These are phyloP conservation scores for Microbotryomycetes sp. DNA, from an alignment of 1,284 basidiomycete genomes.

Conservation along the genomic window DNA sequence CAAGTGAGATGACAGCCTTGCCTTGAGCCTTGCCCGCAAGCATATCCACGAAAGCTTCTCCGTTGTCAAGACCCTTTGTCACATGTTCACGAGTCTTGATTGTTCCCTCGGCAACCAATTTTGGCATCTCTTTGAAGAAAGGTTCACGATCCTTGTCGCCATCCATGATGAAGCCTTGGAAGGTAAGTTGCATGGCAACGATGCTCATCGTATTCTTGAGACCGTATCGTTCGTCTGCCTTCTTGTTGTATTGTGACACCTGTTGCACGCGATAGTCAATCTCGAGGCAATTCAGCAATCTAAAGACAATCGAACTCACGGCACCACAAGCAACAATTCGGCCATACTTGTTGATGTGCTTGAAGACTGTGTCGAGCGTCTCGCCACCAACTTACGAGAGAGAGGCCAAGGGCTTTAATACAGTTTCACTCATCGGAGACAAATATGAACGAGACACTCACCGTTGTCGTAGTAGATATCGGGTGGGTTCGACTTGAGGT, in stretches of 20 bases:
- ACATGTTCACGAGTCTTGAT: constrained; percentile 50
- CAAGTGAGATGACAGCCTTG: constrained; percentile 30
- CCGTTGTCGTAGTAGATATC: constrained; percentile 68
- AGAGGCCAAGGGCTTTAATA: background rate
- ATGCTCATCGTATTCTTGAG: constrained; percentile 49
- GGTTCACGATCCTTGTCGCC: constrained; percentile 36
- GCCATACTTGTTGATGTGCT: constrained; percentile 60
- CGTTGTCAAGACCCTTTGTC: constrained; percentile 34
- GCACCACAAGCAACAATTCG: constrained; percentile 66
- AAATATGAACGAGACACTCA: background rate
- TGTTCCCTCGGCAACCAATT: constrained; percentile 55
- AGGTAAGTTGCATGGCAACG: constrained; percentile 60
- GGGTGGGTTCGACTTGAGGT: constrained; percentile 54
- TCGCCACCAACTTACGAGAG: constrained; percentile 56
- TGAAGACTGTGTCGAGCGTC: constrained; percentile 48
- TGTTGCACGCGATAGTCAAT: background rate
- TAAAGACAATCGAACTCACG: too few relatives aligned
- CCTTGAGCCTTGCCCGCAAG: constrained; percentile 28
- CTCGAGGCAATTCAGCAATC: too few relatives aligned
- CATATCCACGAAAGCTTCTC: constrained; percentile 33
- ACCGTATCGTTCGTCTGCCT: constrained; percentile 38
- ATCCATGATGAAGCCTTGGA: constrained; percentile 66
- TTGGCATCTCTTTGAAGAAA: constrained; percentile 48
- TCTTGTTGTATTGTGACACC: constrained; percentile 30
- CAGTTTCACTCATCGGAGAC: background rate